phyloP scores from a whole-genome alignment of 148 eudicot species.

The Heliosperma pusillum region DNA sequence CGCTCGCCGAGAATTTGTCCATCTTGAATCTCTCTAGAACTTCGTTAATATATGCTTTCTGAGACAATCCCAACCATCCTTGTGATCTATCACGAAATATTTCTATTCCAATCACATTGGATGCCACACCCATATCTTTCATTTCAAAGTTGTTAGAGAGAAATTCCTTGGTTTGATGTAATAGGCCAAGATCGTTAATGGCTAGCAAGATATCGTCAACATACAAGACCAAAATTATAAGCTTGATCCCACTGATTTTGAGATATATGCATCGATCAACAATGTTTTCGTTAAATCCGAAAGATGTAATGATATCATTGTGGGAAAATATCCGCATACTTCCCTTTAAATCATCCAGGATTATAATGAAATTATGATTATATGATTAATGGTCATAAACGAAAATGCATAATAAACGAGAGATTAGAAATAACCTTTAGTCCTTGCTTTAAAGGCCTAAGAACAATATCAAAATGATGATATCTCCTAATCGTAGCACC shows the following conservation, averaged over 20 bases:
- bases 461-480: too few relatives aligned
- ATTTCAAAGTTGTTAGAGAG: constrained; percentile 6
- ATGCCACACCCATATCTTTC: background rate
- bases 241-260: background rate
- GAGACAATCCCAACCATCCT: constrained; percentile 9
- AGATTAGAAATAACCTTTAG: too few relatives aligned
- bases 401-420: too few relatives aligned
- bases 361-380: too few relatives aligned
- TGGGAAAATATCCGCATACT: too few relatives aligned
- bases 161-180: constrained; percentile 1
- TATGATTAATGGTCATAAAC: too few relatives aligned
- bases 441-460: too few relatives aligned
- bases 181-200: background rate
- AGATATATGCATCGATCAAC: background rate
- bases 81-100: background rate
- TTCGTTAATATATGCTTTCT: background rate
- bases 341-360: too few relatives aligned
- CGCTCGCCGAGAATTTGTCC: background rate
- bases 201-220: background rate
- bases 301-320: background rate
- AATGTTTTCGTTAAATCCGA: background rate
- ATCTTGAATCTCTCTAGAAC: constrained; percentile 5
- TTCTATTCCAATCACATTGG: background rate
- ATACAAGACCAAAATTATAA: background rate
- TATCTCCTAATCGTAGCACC: too few relatives aligned